These are phyloP conservation scores for Scutellaria minor DNA, from an alignment of 257 asterid genomes.

Conservation along the genomic window DNA sequence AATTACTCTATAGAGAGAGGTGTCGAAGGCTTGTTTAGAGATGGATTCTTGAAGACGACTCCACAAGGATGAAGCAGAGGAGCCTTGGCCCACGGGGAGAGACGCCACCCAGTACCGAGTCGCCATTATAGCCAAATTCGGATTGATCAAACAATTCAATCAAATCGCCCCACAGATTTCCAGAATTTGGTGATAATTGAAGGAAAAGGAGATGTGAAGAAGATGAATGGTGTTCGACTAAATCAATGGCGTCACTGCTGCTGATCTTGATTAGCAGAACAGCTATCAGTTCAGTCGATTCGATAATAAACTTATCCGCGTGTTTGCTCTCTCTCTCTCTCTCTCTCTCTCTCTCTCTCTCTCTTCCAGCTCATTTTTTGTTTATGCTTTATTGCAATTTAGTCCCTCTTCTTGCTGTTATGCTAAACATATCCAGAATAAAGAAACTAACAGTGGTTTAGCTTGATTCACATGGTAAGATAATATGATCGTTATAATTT, in stretches of 20 bases:
- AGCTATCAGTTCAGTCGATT: background rate
- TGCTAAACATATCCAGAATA: too few species aligned
- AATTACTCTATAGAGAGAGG: conserved; percentile 80
- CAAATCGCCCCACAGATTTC: conserved; percentile 16
- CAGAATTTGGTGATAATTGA: background rate
- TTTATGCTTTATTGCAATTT: conserved; percentile 10
- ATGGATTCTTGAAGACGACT: conserved; percentile 85
- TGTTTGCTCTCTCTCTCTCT: background rate
- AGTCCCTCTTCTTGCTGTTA: background rate
- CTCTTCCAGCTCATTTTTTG: background rate
- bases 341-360: too few species aligned
- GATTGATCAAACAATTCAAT: conserved; percentile 26
- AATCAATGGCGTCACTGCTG: conserved; percentile 16
- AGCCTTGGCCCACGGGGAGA: conserved; percentile 66
- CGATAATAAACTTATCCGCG: conserved; percentile 24
- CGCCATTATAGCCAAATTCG: conserved; percentile 56
- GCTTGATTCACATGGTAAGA: too few species aligned
- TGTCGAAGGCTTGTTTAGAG: conserved; percentile 81
- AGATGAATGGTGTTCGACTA: background rate
- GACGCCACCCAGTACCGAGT: conserved; percentile 91
- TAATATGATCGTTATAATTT: too few species aligned
- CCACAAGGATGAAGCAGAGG: conserved; percentile 68
- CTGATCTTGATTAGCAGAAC: conserved; percentile 23
- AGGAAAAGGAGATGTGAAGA: background rate
- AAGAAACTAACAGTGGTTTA: too few species aligned